These are phyloP conservation scores for Capronia coronata DNA, from an alignment of 2,329 filamentous ascomycete genomes.

Conservation along the genomic window DNA sequence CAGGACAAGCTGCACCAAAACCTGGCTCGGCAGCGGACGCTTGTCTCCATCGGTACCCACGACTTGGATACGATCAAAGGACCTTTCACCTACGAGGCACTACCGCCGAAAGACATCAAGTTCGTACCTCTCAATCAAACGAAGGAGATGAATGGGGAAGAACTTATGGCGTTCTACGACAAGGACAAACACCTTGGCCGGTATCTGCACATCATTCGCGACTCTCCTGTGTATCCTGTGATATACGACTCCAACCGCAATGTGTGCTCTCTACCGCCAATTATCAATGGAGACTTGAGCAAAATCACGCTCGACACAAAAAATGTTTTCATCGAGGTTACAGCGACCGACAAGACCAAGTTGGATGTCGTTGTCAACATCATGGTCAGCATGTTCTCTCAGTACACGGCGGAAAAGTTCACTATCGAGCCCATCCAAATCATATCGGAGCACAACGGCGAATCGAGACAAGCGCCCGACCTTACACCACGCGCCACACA, in stretches of 20 bases:
- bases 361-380: slow-evolving; percentile 93
- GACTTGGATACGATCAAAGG: slow-evolving; percentile 89
- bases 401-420: slow-evolving; percentile 81
- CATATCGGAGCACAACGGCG: slow-evolving; percentile 80
- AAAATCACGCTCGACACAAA: slow-evolving; percentile 89
- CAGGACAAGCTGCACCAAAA: slow-evolving; percentile 99
- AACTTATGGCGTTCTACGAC: slow-evolving; percentile 92
- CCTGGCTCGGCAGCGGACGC: slow-evolving; percentile 79
- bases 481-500: slow-evolving; percentile 68
- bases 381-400: slow-evolving; percentile 93
- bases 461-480: slow-evolving; percentile 74
- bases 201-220: slow-evolving; percentile 89
- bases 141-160: slow-evolving; percentile 75
- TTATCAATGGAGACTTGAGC: slow-evolving; percentile 95
- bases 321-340: slow-evolving; percentile 96
- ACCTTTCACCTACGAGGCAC: slow-evolving; percentile 93
- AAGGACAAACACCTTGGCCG: slow-evolving; percentile 85
- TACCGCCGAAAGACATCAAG: slow-evolving; percentile 82
- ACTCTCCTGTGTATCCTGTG: slow-evolving; percentile 89
- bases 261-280: slow-evolving; percentile 90
- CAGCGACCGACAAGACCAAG: slow-evolving; percentile 91
- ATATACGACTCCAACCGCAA: slow-evolving; percentile 83
- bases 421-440: slow-evolving; percentile 92
- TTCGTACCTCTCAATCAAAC: slow-evolving; percentile 89
- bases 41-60: slow-evolving; percentile 96